Percentiles rank a stretch among this genome's conserved stretches.
Conservation (phyloP, 768 basidiomycete species). For the Saitozyma podzolica region DNA sequence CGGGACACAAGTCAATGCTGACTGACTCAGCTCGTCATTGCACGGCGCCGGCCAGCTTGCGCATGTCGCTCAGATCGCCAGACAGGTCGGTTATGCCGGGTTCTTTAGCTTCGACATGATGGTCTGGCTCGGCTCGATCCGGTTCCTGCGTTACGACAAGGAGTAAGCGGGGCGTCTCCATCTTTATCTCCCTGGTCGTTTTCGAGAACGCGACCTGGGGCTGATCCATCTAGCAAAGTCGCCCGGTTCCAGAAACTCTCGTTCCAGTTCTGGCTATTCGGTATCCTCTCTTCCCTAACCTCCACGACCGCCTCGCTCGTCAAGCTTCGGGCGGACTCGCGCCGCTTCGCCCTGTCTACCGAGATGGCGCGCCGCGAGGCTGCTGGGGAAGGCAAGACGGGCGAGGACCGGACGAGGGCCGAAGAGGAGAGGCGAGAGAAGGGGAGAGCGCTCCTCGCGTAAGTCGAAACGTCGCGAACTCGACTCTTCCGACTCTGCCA, state of each 20-base stretch:
- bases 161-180: conserved; percentile 25
- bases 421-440: conserved; percentile 71
- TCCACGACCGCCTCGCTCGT: conserved; percentile 49
- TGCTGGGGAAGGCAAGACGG: conserved; percentile 22
- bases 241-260: conserved; percentile 66
- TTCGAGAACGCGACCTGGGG: conserved; percentile 50
- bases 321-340: conserved; percentile 44
- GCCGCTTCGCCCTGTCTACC: conserved; percentile 32
- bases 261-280: conserved; percentile 83
- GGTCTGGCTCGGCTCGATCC: conserved; percentile 69
- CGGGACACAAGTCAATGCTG: background rate
- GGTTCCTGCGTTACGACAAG: conserved; percentile 43
- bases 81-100: conserved; percentile 84
- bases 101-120: conserved; percentile 81
- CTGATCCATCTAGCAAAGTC: conserved; percentile 56
- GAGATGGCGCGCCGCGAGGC: conserved; percentile 36
- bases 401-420: conserved; percentile 50
- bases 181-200: background rate
- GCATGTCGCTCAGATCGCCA: conserved; percentile 72
- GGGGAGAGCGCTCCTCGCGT: conserved; percentile 59
- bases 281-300: conserved; percentile 75
- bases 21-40: conserved; percentile 14
- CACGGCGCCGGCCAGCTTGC: conserved; percentile 56
- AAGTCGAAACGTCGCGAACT: background rate
- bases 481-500: background rate